Base-by-base conservation (phyloP, 371 early-diverging fungal species). In the Amoeboradix gromovi region DNA sequence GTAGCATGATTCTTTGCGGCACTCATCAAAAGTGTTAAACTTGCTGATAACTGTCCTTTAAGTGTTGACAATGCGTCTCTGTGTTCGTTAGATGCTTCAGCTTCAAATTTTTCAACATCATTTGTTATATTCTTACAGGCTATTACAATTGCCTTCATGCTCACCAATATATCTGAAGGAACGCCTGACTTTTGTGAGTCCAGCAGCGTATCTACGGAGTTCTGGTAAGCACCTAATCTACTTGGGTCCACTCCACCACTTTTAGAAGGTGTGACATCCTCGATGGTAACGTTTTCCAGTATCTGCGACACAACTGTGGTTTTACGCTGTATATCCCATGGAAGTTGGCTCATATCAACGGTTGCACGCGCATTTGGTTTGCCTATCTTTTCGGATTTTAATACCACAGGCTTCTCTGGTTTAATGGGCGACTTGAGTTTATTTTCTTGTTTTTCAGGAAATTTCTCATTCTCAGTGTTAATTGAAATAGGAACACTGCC, bases 81-180 rank as follows among this genome's bases (percentile, higher is more conserved):
- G 29, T 78, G 75, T 30, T 2, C 5, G 5, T 67, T 5, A 66
- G 28, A 0, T 28, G 31, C 16, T 0, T 12, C 0, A 16, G 66
- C 66, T 70, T 81, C 81, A 66, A 72, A 84, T 0, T 76, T 75
- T 70, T 88, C 88, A 27, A 87, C 84, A 69, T 89, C 85, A 68
- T 87, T 87, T 0, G 85, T 88, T 66, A 92, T 86, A 67, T 81
- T 75, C 69, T 85, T 86, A 78, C 91, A 90, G 0, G 87, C 81
- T 66, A 85, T 78, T 29, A 89, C 88, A 30, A 92, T 84, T 0
- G 84, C 76, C 72, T 86, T 84, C 88, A 90, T 88, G 0, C 88
- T 83, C 17, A 81, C 76, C 29, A 91, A 78, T 0, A 91, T 85
- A 30, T 83, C 82, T 0, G 85, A 79, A 0, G 87, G 84, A 31